Base-by-base conservation (phyloP, 2,329 filamentous ascomycete genomes). In the Neonectria magnoliae region DNA sequence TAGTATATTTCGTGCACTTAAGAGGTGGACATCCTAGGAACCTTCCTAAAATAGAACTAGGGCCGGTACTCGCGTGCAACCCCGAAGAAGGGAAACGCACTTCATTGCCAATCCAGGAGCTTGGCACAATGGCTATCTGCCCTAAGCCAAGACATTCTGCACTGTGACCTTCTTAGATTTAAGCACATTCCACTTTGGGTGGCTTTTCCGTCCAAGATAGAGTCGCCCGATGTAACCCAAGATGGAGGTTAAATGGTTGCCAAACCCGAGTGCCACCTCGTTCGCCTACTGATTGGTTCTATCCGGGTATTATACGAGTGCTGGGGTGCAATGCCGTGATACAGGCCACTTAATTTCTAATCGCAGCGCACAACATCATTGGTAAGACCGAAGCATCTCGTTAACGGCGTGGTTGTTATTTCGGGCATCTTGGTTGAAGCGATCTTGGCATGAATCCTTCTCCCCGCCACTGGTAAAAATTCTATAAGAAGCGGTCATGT, bases 1-100 rank as follows among this genome's bases (percentile, higher is more conserved):
- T n/a, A 31, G 27, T 20, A 2, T 20, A 7, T 51, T 13, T 38
- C 16, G 13, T 33, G 33, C 29, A 29, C 14, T 27, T 20, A 42
- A 36, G 14, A 33, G 20, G 48, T 36, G 44, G 38, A 27, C 38
- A 31, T 13, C 14, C 13, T 59, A n/a, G 16, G 51, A 53, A 51
- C 57, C 57, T 60, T 60, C 57, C 57, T 60, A 60, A 53, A 45
- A 42, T 11, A 53, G 57, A 20, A 31, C 11, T 44, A 18, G 29
- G 11, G 27, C 57, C 57, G 57, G 31, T 18, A 16, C 18, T 25
- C n/a, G 57, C 38, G 36, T 36, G 38, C 38, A 53, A 51, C 57
- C 53, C 36, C 36, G 53, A 44, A 5, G 27, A 53, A 44, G 48
- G 9, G 8, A 51, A 51, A 7, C 36, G 29, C 22, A 51, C 5